Percentiles rank a stretch among this genome's conserved stretches.
phyloP scores from a whole-genome alignment of 129 eudicot genomes.

The Cynara cardunculus region DNA sequence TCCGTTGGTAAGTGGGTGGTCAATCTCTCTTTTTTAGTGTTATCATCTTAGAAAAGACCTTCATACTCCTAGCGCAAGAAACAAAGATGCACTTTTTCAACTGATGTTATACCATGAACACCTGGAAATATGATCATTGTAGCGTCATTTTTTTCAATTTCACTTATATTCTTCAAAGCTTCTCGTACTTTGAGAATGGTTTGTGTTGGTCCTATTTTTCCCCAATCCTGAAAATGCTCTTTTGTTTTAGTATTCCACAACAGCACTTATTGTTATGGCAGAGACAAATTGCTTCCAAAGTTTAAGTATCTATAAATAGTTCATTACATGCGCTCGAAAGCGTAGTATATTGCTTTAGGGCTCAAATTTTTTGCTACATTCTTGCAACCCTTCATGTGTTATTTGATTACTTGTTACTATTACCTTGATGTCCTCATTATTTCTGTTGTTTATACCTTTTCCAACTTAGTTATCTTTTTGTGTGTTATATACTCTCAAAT shows the following conservation, averaged over 20 bases:
- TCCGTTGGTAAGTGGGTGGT: conserved; percentile 69
- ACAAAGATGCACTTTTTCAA: background rate
- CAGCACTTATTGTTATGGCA: conserved; percentile 1
- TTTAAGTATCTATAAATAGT: background rate
- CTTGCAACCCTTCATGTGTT: background rate
- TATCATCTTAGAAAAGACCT: background rate
- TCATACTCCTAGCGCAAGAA: background rate
- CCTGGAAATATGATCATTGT: conserved; percentile 9
- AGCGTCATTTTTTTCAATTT: background rate
- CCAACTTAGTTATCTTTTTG: background rate
- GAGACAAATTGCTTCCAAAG: background rate
- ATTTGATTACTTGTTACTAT: conserved; percentile 6
- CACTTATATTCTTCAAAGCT: background rate
- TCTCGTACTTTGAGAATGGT: background rate
- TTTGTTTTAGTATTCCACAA: background rate
- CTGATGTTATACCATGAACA: background rate
- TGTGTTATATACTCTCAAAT: background rate
- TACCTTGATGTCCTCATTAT: background rate
- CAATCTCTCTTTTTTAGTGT: background rate
- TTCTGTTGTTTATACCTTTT: background rate
- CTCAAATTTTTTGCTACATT: background rate
- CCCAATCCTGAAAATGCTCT: background rate
- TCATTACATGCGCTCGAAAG: background rate
- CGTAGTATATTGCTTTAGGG: background rate
- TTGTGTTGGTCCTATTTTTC: background rate